A percentile compares a stretch with the other conserved stretches of the same genome.
Evolutionary conservation across 1,284 basidiomycete species (phyloP).

Genomic region (Chalciporus sp.): DNA sequence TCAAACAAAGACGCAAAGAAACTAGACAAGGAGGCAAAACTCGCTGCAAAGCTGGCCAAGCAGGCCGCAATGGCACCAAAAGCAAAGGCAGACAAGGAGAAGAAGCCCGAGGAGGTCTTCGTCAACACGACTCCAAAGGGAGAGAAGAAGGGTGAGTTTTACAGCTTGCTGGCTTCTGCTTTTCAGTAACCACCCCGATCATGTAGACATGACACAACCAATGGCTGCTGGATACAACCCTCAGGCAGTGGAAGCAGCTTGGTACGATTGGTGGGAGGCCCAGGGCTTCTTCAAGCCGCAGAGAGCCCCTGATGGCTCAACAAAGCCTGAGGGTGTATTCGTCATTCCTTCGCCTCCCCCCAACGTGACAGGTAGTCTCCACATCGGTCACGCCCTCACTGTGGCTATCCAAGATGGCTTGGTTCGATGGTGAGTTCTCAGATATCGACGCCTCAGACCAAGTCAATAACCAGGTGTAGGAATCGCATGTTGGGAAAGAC

Average conservation of each 20-base stretch:
- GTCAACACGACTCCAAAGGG: conserved; percentile 87
- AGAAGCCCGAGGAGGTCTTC: conserved; percentile 74
- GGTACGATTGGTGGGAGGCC: conserved; percentile 98
- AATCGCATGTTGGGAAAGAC: conserved; percentile 97
- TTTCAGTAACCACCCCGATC: neutral
- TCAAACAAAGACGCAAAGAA: conserved; percentile 77
- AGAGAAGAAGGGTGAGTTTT: conserved; percentile 80
- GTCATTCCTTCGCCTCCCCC: conserved; percentile 94
- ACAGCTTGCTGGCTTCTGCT: neutral
- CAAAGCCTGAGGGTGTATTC: conserved; percentile 71
- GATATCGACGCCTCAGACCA: neutral
- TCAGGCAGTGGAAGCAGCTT: conserved; percentile 91
- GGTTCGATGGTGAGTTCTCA: conserved; percentile 72
- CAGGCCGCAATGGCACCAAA: conserved; percentile 50
- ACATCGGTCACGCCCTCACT: conserved; percentile 96
- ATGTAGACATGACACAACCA: conserved; percentile 80
- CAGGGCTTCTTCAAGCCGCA: conserved; percentile 91
- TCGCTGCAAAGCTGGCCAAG: conserved; percentile 76
- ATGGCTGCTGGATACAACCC: conserved; percentile 95
- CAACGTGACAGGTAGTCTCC: conserved; percentile 97
- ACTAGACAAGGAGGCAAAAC: conserved; percentile 77
- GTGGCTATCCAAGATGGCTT: conserved; percentile 91
- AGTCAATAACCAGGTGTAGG: conserved; percentile 46
- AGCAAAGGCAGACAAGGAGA: conserved; percentile 74
- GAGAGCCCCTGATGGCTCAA: conserved; percentile 57